A percentile compares a stretch with the other conserved stretches of the same genome.
phyloP scores from a whole-genome alignment of 2,329 filamentous ascomycete genomes.

The Diatrype stigma region DNA sequence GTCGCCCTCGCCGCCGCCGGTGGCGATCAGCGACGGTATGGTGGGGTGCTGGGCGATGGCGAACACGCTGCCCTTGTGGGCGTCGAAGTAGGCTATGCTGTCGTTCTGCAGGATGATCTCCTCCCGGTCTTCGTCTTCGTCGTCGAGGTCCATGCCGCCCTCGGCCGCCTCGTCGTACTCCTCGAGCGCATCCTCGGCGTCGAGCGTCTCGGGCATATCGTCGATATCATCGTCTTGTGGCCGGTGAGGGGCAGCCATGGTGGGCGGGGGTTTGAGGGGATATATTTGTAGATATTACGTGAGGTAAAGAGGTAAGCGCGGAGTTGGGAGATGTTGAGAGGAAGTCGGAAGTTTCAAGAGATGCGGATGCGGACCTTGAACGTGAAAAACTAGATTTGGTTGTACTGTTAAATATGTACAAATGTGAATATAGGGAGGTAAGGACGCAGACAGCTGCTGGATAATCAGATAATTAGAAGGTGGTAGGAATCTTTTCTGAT shows the following conservation, averaged over 20 bases:
- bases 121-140: constrained; percentile 55
- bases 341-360: no score
- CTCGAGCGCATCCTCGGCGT: constrained; percentile 73
- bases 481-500: constrained; percentile 17
- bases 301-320: no score
- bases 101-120: constrained; percentile 87
- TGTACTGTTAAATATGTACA: no score
- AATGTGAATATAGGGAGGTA: no score
- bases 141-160: constrained; percentile 76
- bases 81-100: constrained; percentile 87
- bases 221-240: constrained; percentile 35
- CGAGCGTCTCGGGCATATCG: constrained; percentile 67
- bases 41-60: constrained; percentile 89
- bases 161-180: constrained; percentile 51
- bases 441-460: constrained; percentile 15
- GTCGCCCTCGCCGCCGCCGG: constrained; percentile 68
- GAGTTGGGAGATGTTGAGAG: no score
- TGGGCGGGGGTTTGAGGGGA: constrained; percentile 2
- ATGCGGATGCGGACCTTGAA: no score
- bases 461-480: constrained; percentile 21
- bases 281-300: neutral
- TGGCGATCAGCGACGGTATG: constrained; percentile 73
- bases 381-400: no score
- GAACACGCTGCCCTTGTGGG: constrained; percentile 87
- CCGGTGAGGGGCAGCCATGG: constrained; percentile 31